Percentiles rank a stretch among this genome's conserved stretches.
Conservation (phyloP, 2,329 filamentous ascomycete genomes). For the Colletotrichum limetticola region DNA sequence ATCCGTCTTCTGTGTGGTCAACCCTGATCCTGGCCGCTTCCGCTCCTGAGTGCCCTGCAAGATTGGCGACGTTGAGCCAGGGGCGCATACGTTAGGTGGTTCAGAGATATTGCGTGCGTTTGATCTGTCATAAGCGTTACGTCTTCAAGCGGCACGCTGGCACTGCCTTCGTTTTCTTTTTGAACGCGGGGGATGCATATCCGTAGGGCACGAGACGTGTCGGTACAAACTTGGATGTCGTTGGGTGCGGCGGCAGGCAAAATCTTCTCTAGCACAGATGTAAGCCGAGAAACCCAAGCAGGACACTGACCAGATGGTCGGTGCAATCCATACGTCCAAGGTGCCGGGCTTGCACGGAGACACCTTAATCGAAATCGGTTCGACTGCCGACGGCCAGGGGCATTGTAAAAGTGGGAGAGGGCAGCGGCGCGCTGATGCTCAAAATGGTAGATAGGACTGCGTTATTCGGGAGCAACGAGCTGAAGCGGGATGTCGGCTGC, state of each 20-base stretch:
- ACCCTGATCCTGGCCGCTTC: constrained; percentile 18
- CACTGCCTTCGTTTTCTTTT: background rate
- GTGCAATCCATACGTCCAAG: background rate
- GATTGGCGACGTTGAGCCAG: constrained; percentile 19
- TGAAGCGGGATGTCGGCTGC: constrained; percentile 1
- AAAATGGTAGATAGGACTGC: background rate
- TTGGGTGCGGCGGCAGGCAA: background rate
- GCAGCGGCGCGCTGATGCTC: background rate
- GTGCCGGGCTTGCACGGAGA: constrained; percentile 3
- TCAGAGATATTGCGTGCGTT: constrained; percentile 18
- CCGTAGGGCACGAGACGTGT: background rate
- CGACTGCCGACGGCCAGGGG: constrained; percentile 13
- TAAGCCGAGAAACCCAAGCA: background rate
- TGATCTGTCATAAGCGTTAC: background rate
- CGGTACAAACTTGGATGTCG: background rate
- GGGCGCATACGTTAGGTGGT: constrained; percentile 13
- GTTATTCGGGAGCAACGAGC: background rate
- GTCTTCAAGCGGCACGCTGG: background rate
- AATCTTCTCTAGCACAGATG: background rate
- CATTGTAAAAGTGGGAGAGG: background rate
- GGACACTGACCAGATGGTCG: background rate
- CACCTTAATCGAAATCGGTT: constrained; percentile 12
- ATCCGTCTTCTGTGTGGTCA: constrained; percentile 1
- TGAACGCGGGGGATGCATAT: background rate
- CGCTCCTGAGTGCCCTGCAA: constrained; percentile 15